Percentiles rank a stretch among this genome's conserved stretches.
Evolutionary conservation across 495 filamentous ascomycete genomes (phyloP).

Genomic region (Acidiella bohemica): DNA sequence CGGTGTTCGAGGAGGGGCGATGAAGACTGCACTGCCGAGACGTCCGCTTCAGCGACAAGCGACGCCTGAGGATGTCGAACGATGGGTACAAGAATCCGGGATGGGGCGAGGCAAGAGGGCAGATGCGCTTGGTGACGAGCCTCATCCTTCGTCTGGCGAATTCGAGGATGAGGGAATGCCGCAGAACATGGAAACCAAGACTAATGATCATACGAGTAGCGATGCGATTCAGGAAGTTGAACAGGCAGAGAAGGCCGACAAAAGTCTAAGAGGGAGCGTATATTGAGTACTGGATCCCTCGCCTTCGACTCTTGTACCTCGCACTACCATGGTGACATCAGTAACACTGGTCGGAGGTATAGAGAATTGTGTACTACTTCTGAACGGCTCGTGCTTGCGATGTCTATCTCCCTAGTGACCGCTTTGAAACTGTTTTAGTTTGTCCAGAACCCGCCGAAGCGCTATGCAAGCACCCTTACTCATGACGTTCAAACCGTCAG

Average conservation of each 20-base stretch:
- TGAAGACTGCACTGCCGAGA: no score
- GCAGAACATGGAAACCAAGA: no score
- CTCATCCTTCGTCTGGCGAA: slow-evolving; percentile 6
- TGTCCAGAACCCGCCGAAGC: slow-evolving; percentile 11
- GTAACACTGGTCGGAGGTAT: no score
- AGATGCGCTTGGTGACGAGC: slow-evolving; percentile 30
- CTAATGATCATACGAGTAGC: no score
- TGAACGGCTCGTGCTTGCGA: no score
- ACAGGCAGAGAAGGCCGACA: slow-evolving; percentile 12
- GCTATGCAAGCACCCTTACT: slow-evolving; percentile 19
- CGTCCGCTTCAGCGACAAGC: slow-evolving; percentile 13
- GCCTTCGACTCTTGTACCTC: no score
- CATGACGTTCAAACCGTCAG: slow-evolving; percentile 10
- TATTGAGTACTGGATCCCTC: slow-evolving; percentile 9
- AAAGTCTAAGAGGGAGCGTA: slow-evolving; percentile 18
- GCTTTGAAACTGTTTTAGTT: no score
- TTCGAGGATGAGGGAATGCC: background rate
- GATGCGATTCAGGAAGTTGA: no score
- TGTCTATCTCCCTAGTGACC: no score
- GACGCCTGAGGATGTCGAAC: slow-evolving; percentile 20
- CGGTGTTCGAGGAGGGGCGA: slow-evolving; percentile 1
- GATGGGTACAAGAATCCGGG: slow-evolving; percentile 27
- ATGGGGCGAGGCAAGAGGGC: slow-evolving; percentile 29
- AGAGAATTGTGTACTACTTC: no score
- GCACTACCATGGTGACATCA: no score